Base-by-base conservation (phyloP, 2,329 filamentous ascomycete genomes). In the Fusarium lateritium region DNA sequence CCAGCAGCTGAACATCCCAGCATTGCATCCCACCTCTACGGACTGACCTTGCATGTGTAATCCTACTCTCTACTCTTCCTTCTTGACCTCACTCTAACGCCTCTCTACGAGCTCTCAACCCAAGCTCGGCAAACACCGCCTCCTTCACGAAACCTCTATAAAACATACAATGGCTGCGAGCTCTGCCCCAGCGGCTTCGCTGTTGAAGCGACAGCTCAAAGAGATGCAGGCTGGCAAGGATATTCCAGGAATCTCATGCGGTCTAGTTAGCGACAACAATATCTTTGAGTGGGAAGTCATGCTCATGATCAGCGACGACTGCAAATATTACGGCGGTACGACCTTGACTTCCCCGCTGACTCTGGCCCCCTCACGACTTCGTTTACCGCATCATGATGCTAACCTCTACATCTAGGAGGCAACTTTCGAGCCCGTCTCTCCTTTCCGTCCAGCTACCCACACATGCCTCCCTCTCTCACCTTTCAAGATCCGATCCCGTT, bases 251-350 rank as follows among this genome's bases (percentile, higher is more conserved):
- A 97, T 98, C 76, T 98, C 94, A 66, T 97, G 94, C 75, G 96
- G 96, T 1, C 84, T 99, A 43, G 90, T 94, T 53, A 90, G 91
- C 75, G 92, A 92, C 79, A 92, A 83, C 81, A 97, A 97, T 78
- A 90, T 98, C 11, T 98, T 98, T 72, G 92, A 97, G 83, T 99
- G 96, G 96, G 94, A 98, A 80, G 94, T 98, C 21, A 97, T 98
- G 92, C 89, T 99, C 65, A 98, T 99, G 95, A 95, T 98, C 71
- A 94, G 89, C 67, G 94, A 98, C 74, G 94, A 97, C 77, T 94
- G 92, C 81, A 95, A 94, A 81, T 92, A 93, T 80, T 98, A 98
- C 75, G 94, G 94, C 75, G 94, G 94, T 95, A 82, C 61, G 88
- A 81, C 40, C 36, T 50, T 26, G 52, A 43, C 40, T 15, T 53